phyloP scores from a whole-genome alignment of 495 filamentous ascomycete species.

The Annulohypoxylon stygium region DNA sequence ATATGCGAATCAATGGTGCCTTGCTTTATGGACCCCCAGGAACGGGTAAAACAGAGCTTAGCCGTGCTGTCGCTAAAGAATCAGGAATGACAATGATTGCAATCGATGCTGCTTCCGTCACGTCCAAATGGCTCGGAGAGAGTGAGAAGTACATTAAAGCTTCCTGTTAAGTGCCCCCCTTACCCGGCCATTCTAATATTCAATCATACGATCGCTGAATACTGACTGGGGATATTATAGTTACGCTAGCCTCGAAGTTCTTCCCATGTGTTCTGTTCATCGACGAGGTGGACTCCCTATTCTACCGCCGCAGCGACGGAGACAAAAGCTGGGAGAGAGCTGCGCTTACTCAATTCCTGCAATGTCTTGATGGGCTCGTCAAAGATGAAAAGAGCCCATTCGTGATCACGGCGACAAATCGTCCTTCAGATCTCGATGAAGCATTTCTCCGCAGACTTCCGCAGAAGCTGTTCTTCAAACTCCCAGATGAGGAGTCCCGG shows the following conservation, averaged over 20 bases:
- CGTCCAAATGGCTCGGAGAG: conserved; percentile 30
- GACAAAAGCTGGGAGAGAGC: conserved; percentile 25
- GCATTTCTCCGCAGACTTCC: conserved; percentile 38
- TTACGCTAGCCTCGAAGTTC: conserved; percentile 35
- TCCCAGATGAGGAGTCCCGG: conserved; percentile 22
- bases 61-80: conserved; percentile 27
- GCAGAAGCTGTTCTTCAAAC: conserved; percentile 26
- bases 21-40: conserved; percentile 41
- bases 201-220: neutral
- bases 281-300: conserved; percentile 46
- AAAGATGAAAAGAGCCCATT: conserved; percentile 23
- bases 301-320: conserved; percentile 4
- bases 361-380: conserved; percentile 32
- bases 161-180: conserved; percentile 11
- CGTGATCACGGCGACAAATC: conserved; percentile 42
- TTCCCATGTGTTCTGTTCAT: conserved; percentile 45
- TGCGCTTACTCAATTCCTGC: conserved; percentile 36
- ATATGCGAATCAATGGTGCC: conserved; percentile 49
- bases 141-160: conserved; percentile 40
- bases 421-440: conserved; percentile 42
- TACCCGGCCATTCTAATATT: neutral
- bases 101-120: conserved; percentile 26
- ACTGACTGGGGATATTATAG: neutral
- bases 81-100: conserved; percentile 30
- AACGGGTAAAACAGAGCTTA: conserved; percentile 39